A percentile compares a stretch with the other conserved stretches of the same genome.
These are phyloP conservation scores for Aspergillus novoparasiticus DNA, from an alignment of 2,329 filamentous ascomycete species.

Conservation along the genomic window DNA sequence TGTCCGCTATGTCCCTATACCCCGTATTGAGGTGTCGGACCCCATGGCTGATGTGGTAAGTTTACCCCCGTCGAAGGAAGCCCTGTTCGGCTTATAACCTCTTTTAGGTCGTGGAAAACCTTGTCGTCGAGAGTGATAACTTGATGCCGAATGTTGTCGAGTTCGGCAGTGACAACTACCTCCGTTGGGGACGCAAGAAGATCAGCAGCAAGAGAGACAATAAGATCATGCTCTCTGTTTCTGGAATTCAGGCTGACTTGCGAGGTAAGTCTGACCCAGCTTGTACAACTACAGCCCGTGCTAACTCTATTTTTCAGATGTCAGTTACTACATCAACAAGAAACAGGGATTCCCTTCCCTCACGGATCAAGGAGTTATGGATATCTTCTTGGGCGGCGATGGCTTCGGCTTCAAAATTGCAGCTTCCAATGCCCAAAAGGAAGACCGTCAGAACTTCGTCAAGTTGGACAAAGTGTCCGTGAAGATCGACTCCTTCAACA, in stretches of 20 bases:
- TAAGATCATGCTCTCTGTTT: conserved; percentile 79
- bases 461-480: conserved; percentile 90
- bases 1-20: conserved; percentile 86
- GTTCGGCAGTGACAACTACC: conserved; percentile 88
- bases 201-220: conserved; percentile 80
- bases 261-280: conserved; percentile 41
- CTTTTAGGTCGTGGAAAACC: conserved; percentile 76
- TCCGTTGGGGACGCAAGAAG: conserved; percentile 91
- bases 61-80: not conserved
- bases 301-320: conserved; percentile 54
- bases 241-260: conserved; percentile 90
- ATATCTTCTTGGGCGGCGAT: conserved; percentile 82
- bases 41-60: conserved; percentile 72
- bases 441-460: conserved; percentile 81
- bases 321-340: conserved; percentile 92
- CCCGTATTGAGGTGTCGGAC: conserved; percentile 91
- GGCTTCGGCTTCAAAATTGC: conserved; percentile 92
- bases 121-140: conserved; percentile 95
- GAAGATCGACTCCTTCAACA: conserved; percentile 75
- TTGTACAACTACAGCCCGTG: not conserved
- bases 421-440: conserved; percentile 76
- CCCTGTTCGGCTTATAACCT: not conserved
- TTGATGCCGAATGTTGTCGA: conserved; percentile 91
- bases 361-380: conserved; percentile 83
- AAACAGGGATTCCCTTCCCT: conserved; percentile 91